Conservation (phyloP, 805 yeast species). For the Kuraishia cidri region DNA sequence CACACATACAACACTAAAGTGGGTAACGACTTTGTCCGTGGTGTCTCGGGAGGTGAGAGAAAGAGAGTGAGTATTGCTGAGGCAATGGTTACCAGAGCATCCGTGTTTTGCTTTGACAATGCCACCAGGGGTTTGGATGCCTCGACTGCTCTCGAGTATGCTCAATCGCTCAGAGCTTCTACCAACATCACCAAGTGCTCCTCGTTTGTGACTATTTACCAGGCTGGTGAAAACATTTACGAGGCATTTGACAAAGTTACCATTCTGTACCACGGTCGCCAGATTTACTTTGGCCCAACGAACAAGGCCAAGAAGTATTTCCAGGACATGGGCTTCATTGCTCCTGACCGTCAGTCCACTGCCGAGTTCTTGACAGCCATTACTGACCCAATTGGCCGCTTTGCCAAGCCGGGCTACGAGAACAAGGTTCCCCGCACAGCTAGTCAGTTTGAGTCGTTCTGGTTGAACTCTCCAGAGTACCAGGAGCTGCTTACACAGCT, state of each 20-base stretch:
- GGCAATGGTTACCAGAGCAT: slow-evolving; percentile 56
- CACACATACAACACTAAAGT: slow-evolving; percentile 44
- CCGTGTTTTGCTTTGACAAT: slow-evolving; percentile 69
- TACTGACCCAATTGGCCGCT: slow-evolving; percentile 59
- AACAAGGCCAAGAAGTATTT: slow-evolving; percentile 46
- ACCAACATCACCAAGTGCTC: slow-evolving; percentile 44
- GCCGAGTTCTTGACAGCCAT: slow-evolving; percentile 66
- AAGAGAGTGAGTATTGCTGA: slow-evolving; percentile 82
- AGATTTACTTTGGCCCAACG: slow-evolving; percentile 55
- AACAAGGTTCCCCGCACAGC: slow-evolving; percentile 51
- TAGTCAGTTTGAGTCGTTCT: slow-evolving; percentile 48
- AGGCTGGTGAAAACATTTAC: slow-evolving; percentile 58
- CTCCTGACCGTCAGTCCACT: slow-evolving; percentile 59
- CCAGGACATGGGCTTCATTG: slow-evolving; percentile 53
- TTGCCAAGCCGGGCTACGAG: slow-evolving; percentile 36
- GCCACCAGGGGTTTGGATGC: slow-evolving; percentile 84
- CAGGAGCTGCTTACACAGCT: slow-evolving; percentile 20
- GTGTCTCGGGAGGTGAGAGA: slow-evolving; percentile 80
- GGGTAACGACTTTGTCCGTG: slow-evolving; percentile 40
- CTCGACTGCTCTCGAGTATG: slow-evolving; percentile 73
- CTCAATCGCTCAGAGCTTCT: slow-evolving; percentile 54
- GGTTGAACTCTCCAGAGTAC: slow-evolving; percentile 53
- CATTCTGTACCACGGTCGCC: slow-evolving; percentile 48
- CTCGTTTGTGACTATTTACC: slow-evolving; percentile 62
- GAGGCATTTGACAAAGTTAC: slow-evolving; percentile 53